Percentiles rank a stretch among this genome's conserved stretches.
Conservation (phyloP, 805 yeast species). For the Ogataea paraovalis region DNA sequence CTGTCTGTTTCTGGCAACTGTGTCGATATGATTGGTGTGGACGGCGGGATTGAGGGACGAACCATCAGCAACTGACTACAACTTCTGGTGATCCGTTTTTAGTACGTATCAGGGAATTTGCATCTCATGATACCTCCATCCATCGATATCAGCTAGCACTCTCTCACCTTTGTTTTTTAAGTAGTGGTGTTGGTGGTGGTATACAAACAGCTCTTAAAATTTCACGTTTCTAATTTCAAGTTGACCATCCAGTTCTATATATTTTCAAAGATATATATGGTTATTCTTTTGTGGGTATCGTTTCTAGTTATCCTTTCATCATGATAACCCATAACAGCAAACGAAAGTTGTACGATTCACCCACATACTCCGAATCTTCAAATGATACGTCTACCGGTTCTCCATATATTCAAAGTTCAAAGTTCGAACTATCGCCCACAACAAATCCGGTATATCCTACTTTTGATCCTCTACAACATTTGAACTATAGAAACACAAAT, state of each 20-base stretch:
- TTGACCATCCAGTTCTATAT: too few species aligned
- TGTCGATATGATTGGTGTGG: background rate
- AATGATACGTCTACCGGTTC: background rate
- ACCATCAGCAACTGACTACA: background rate
- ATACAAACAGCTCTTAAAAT: too few species aligned
- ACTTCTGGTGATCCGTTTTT: too few species aligned
- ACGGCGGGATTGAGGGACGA: background rate
- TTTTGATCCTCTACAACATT: slow-evolving; percentile 24
- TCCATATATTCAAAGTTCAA: background rate
- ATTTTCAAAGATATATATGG: too few species aligned
- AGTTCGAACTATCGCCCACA: slow-evolving; percentile 1
- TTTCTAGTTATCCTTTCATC: background rate
- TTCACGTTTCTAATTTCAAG: too few species aligned
- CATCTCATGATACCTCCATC: too few species aligned
- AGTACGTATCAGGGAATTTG: too few species aligned
- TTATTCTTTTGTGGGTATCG: too few species aligned
- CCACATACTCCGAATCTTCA: background rate
- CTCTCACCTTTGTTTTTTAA: too few species aligned
- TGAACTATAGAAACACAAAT: slow-evolving; percentile 15
- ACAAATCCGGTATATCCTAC: slow-evolving; percentile 9
- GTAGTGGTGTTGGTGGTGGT: too few species aligned
- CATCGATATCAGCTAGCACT: too few species aligned
- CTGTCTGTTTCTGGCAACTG: background rate
- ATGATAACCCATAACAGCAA: background rate
- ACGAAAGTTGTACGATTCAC: slow-evolving; percentile 1